Evolutionary conservation across 257 asterid genomes (phyloP), one percentile per base, ranked within the genome.

Genomic region (Eucommia ulmoides): DNA sequence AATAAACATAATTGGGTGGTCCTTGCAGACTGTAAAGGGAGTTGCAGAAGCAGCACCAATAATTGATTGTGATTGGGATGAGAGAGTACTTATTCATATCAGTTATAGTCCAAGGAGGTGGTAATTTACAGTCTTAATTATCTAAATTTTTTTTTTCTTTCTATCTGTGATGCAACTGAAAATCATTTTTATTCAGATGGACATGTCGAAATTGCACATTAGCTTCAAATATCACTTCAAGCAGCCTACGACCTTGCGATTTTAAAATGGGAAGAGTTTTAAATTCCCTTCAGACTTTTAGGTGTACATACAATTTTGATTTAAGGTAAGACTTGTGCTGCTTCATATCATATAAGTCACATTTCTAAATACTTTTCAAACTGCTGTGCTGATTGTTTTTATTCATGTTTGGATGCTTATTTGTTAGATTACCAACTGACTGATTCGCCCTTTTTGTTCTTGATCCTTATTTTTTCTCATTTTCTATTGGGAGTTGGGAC

Each of bases 81-180:
- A 83, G 45, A 73, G 84, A 65, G 71, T 91, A 60, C 93, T 91
- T 60, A 62, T 91, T 66, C 95, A 91, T 67, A 65, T 91, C 47
- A 70, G 94, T 62, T 79, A 75, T 67, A 83, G 99, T 65, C 95
- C 95, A 61, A 69, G 87, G 72, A 91, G 95, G 99, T 86, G 67
- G 67, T 41, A 19, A 46, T 46, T 33, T 45, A 23, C 6, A 23
- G 26, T 23, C 42, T 54, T 45, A 23, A 33, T 49, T 26, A 33
- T 45, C 25, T 58, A 53, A 38, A 5, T 45, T 52, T 49, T 49
- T 19, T 21, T 29, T 14, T 45, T 51, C 54, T 41, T 53, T 7
- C 14, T 49, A 45, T 42, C 62, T 19, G 45, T 62, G n/a, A 33
- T 22, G 45, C 56, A 52, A 23, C 38, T 58, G 16, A 52, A 55